phyloP scores from a whole-genome alignment of 2,329 filamentous ascomycete genomes.

The Apiospora sp. region DNA sequence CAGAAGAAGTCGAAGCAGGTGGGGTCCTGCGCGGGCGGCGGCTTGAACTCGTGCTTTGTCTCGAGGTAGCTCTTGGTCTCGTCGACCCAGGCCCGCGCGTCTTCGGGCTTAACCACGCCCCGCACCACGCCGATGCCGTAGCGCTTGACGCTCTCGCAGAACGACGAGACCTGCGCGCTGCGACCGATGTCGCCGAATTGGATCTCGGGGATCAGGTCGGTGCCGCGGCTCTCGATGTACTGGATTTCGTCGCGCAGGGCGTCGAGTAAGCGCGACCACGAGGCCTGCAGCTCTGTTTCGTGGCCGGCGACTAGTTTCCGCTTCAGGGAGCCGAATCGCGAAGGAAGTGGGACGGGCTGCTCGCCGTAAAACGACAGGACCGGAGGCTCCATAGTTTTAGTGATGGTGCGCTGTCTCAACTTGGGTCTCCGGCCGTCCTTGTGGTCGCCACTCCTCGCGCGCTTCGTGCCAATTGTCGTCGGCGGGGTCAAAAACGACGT shows the following conservation, averaged over 20 bases:
- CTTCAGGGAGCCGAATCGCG: conserved; percentile 65
- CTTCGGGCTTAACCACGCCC: conserved; percentile 65
- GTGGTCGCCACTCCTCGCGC: conserved; percentile 41
- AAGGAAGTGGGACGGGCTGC: conserved; percentile 65
- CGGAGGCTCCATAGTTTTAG: conserved; percentile 55
- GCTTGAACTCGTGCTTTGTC: conserved; percentile 56
- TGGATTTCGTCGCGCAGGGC: conserved; percentile 60
- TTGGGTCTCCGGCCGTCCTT: conserved; percentile 42
- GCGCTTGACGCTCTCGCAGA: conserved; percentile 64
- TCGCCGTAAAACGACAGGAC: conserved; percentile 65
- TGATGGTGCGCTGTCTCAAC: conserved; percentile 40
- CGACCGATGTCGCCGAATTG: conserved; percentile 60
- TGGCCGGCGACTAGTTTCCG: conserved; percentile 60
- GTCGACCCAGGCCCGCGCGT: conserved; percentile 65
- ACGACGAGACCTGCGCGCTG: conserved; percentile 58
- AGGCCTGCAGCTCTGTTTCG: conserved; percentile 61
- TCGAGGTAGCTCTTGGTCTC: conserved; percentile 67
- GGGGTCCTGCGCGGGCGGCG: conserved; percentile 67
- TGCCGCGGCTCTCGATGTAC: conserved; percentile 58
- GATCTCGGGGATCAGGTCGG: conserved; percentile 63
- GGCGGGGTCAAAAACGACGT: conserved; percentile 26
- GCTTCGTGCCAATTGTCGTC: conserved; percentile 35
- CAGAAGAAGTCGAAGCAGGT: conserved; percentile 79
- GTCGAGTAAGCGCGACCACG: conserved; percentile 61
- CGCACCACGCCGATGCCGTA: conserved; percentile 72